Percentiles rank a stretch among this genome's conserved stretches.
Evolutionary conservation across 2,329 filamentous ascomycete species (phyloP).

Genomic region (Alternaria sp.): DNA sequence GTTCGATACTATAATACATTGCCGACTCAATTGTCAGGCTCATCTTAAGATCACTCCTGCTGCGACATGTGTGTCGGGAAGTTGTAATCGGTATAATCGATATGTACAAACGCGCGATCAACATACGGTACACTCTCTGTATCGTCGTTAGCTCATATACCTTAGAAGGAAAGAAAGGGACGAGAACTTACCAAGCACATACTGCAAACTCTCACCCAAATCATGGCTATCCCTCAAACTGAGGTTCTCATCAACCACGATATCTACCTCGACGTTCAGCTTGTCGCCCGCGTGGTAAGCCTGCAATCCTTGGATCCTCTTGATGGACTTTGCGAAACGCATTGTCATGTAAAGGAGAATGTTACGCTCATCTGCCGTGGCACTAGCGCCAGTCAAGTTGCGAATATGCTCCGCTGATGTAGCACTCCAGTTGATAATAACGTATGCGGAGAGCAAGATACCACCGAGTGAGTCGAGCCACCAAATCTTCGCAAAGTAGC

Average conservation of each 20-base stretch:
- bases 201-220: constrained; percentile 78
- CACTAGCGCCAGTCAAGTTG: constrained; percentile 80
- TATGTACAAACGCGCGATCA: constrained; percentile 62
- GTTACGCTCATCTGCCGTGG: constrained; percentile 82
- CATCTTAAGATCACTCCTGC: constrained; percentile 42
- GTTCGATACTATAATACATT: not conserved
- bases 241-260: constrained; percentile 80
- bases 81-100: constrained; percentile 61
- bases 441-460: constrained; percentile 77
- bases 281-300: constrained; percentile 88
- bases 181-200: constrained; percentile 68
- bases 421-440: constrained; percentile 80
- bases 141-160: constrained; percentile 12
- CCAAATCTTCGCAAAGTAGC: constrained; percentile 79
- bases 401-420: constrained; percentile 80
- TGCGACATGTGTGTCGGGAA: constrained; percentile 61
- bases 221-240: constrained; percentile 83
- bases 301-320: constrained; percentile 82
- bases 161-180: not conserved
- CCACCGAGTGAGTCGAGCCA: constrained; percentile 85
- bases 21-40: not conserved
- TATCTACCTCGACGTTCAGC: constrained; percentile 83
- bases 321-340: constrained; percentile 89
- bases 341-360: constrained; percentile 89
- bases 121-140: constrained; percentile 78